phyloP scores from a whole-genome alignment of 192 early-diverging fungal genomes.

The Dispira simplex region DNA sequence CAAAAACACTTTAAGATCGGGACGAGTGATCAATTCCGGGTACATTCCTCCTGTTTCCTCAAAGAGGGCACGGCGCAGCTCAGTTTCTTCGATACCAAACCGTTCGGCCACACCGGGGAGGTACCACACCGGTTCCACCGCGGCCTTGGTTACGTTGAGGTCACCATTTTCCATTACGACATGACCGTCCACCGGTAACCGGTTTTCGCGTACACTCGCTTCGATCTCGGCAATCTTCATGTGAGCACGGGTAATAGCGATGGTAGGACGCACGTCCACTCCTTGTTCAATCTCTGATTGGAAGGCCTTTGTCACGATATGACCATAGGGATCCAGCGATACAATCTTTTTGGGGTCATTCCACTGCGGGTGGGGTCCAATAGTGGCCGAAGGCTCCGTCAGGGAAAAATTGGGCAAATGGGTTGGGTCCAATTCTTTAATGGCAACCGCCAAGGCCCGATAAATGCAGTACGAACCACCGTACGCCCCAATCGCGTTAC shows the following conservation, averaged over 20 bases:
- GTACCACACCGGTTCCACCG: constrained; percentile 90
- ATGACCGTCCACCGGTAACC: constrained; percentile 62
- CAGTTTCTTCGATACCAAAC: constrained; percentile 71
- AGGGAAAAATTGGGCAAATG: constrained; percentile 76
- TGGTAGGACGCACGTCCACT: constrained; percentile 76
- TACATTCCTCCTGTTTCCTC: constrained; percentile 94
- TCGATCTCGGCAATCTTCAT: constrained; percentile 89
- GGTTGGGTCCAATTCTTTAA: constrained; percentile 65
- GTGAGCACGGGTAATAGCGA: constrained; percentile 88
- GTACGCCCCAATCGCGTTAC: constrained; percentile 92
- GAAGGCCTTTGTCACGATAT: constrained; percentile 50
- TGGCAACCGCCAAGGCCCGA: constrained; percentile 80
- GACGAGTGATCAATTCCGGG: constrained; percentile 83
- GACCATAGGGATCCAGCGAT: constrained; percentile 87
- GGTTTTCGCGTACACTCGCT: constrained; percentile 40
- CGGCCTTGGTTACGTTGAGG: constrained; percentile 79
- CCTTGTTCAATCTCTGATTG: constrained; percentile 42
- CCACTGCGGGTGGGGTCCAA: constrained; percentile 73
- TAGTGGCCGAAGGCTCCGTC: constrained; percentile 70
- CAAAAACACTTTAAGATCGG: constrained; percentile 84
- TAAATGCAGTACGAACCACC: constrained; percentile 87
- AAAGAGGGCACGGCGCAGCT: constrained; percentile 56
- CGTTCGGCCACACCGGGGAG: constrained; percentile 82
- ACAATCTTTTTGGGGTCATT: constrained; percentile 77
- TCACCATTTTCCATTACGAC: constrained; percentile 64